Percentiles rank a stretch among this genome's conserved stretches.
These are phyloP conservation scores for Ceratobasidium sp. DNA, from an alignment of 1,284 basidiomycete species.

Conservation along the genomic window DNA sequence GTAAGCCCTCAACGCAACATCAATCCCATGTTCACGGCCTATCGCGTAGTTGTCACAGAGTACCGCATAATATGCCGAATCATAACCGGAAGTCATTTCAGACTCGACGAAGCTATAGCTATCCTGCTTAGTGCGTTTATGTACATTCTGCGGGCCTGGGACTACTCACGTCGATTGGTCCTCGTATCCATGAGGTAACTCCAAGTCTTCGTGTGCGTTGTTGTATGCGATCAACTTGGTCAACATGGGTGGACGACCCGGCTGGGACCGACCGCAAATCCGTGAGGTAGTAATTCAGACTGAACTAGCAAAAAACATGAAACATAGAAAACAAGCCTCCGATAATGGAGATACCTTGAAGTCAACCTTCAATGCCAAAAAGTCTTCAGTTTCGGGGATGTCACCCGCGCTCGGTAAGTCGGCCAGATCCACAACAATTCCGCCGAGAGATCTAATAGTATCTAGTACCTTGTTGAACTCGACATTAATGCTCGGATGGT, in stretches of 20 bases:
- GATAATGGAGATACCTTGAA: conserved; percentile 57
- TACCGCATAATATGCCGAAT: conserved; percentile 51
- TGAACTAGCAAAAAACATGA: conserved; percentile 64
- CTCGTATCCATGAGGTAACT: conserved; percentile 58
- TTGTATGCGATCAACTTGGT: conserved; percentile 65
- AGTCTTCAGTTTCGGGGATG: conserved; percentile 68
- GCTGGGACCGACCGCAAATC: conserved; percentile 57
- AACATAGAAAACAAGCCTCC: conserved; percentile 42
- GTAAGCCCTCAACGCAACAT: conserved; percentile 58
- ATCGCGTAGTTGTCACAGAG: conserved; percentile 51
- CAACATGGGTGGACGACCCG: conserved; percentile 59
- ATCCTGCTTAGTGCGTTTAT: neutral
- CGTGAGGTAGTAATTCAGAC: conserved; percentile 58
- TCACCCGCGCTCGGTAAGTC: conserved; percentile 64
- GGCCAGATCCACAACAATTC: conserved; percentile 66
- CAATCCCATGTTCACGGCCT: conserved; percentile 59
- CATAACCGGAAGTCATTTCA: conserved; percentile 50
- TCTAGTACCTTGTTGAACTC: conserved; percentile 60
- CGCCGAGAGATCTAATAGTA: conserved; percentile 59
- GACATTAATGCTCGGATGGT: conserved; percentile 27
- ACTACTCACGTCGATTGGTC: conserved; percentile 55
- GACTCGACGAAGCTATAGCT: conserved; percentile 51
- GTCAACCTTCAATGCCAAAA: conserved; percentile 59
- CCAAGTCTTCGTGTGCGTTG: conserved; percentile 56
- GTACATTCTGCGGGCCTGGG: neutral